phyloP scores from a whole-genome alignment of 78 protist species.

The Dictyostelium intermedium region DNA sequence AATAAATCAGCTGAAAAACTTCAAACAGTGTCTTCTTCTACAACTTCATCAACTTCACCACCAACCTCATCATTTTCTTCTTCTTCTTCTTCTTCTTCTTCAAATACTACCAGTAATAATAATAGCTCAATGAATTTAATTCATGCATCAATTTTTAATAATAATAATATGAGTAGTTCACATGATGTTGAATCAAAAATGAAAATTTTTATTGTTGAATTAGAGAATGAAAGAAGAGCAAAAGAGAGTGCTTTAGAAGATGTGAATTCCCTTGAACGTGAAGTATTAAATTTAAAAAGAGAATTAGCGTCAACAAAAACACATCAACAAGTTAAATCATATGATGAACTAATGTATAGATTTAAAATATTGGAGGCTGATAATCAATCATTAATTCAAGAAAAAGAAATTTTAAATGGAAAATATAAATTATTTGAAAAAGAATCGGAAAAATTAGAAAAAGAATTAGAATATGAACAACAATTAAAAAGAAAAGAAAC shows the following conservation, averaged over 20 bases:
- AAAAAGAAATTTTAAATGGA: slow-evolving; percentile 21
- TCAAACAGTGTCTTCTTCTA: not conserved
- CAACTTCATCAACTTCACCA: not conserved
- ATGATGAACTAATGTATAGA: slow-evolving; percentile 6
- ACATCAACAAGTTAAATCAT: not conserved
- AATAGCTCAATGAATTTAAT: not conserved
- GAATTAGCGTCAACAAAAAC: not conserved
- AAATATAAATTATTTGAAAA: slow-evolving; percentile 33
- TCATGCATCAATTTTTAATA: not conserved
- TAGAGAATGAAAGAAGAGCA: slow-evolving; percentile 32
- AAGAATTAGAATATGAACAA: slow-evolving; percentile 64
- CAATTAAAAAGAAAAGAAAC: slow-evolving; percentile 27
- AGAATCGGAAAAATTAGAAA: slow-evolving; percentile 52
- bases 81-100: not conserved
- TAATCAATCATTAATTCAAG: slow-evolving; percentile 11
- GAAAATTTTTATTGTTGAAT: not conserved
- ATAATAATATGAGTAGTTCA: not conserved
- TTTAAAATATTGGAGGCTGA: slow-evolving; percentile 40
- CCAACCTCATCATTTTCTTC: not conserved
- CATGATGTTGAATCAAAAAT: not conserved
- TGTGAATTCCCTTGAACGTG: not conserved
- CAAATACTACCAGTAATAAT: not conserved
- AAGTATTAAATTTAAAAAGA: not conserved
- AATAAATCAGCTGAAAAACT: not conserved
- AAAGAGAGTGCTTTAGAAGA: not conserved